phyloP scores from a whole-genome alignment of 345 rosid species.

The Litchi chinensis region DNA sequence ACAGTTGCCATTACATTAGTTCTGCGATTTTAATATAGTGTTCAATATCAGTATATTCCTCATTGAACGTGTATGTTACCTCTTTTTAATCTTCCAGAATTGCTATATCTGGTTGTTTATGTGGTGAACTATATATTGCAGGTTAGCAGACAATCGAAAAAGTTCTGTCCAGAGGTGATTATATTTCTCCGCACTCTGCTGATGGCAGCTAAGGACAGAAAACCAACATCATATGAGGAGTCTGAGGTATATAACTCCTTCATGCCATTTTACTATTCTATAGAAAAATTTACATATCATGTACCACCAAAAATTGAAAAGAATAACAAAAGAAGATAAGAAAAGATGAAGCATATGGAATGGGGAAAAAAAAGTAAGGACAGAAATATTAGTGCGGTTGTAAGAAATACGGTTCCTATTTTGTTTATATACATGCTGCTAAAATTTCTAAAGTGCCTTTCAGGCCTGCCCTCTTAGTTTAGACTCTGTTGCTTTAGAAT shows the following conservation, averaged over 20 bases:
- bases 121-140: conserved; percentile 30
- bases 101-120: conserved; percentile 6
- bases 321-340: neutral
- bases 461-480: neutral
- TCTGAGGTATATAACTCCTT: conserved; percentile 53
- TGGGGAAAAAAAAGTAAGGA: neutral
- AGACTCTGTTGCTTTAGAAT: neutral
- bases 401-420: neutral
- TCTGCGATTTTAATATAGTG: neutral
- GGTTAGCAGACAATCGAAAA: conserved; percentile 71
- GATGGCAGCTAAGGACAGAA: conserved; percentile 57
- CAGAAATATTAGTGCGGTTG: neutral
- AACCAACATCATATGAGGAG: conserved; percentile 42
- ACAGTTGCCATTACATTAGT: neutral
- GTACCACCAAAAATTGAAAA: neutral
- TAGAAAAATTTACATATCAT: neutral
- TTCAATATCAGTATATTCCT: neutral
- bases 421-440: neutral
- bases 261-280: neutral
- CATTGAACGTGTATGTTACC: neutral
- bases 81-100: neutral
- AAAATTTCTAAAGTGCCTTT: neutral
- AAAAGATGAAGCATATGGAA: neutral
- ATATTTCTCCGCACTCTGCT: conserved; percentile 65
- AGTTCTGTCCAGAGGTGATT: conserved; percentile 88